Evolutionary conservation across 768 basidiomycete species (phyloP).

Genomic region (Phanerodontia chrysosporium): DNA sequence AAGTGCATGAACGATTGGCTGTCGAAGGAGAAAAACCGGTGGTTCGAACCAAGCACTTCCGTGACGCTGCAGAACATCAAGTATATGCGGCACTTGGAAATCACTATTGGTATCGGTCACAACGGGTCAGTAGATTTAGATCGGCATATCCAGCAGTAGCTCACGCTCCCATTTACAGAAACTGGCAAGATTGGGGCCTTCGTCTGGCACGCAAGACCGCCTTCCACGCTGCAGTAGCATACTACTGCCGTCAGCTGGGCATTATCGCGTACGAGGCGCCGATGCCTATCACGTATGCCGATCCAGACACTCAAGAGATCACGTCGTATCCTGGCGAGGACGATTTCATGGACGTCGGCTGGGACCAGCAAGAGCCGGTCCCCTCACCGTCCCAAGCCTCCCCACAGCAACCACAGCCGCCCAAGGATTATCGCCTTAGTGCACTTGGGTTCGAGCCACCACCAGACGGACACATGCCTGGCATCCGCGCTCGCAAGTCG

Average conservation of each 20-base stretch:
- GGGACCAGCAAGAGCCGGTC: constrained; percentile 10
- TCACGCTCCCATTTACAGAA: constrained; percentile 28
- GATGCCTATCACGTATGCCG: constrained; percentile 50
- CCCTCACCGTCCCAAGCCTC: background rate
- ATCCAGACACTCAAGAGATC: constrained; percentile 20
- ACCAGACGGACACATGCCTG: constrained; percentile 20
- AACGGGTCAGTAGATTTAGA: too few relatives aligned
- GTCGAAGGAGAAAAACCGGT: constrained; percentile 72
- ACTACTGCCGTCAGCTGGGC: constrained; percentile 66
- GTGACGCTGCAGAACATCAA: constrained; percentile 60
- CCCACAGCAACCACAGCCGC: background rate
- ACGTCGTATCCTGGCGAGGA: constrained; percentile 10
- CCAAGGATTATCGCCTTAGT: constrained; percentile 2
- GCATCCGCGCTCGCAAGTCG: constrained; percentile 24
- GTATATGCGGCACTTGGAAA: constrained; percentile 60
- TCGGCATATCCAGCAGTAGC: too few relatives aligned
- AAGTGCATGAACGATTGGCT: constrained; percentile 70
- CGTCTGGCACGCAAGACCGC: constrained; percentile 62
- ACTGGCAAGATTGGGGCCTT: constrained; percentile 60
- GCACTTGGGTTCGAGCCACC: constrained; percentile 26
- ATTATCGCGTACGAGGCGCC: constrained; percentile 59
- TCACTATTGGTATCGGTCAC: constrained; percentile 62
- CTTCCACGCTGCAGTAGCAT: constrained; percentile 74
- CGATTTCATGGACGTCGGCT: constrained; percentile 14
- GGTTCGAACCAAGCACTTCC: constrained; percentile 68